Evolutionary conservation across 2,329 filamentous ascomycete species (phyloP).

Genomic region (Xylariaceae sp.): DNA sequence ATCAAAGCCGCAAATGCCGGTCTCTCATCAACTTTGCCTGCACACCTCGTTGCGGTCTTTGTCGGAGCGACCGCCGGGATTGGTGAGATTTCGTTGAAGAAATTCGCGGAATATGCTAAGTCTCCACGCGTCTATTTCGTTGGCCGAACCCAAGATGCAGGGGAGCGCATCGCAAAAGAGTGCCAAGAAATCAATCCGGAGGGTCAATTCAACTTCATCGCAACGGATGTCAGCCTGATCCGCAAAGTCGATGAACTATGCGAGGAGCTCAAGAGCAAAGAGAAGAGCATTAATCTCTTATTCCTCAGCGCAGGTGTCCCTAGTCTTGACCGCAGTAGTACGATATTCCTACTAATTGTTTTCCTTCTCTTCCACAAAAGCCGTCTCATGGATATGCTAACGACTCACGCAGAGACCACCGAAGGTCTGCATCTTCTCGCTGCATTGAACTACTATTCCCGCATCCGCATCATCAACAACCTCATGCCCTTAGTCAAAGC

Average conservation of each 20-base stretch:
- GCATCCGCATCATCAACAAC: conserved; percentile 12
- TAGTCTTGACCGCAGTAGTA: conserved; percentile 12
- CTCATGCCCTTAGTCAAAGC: conserved; percentile 9
- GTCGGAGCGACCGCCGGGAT: conserved; percentile 51
- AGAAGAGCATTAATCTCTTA: conserved; percentile 12
- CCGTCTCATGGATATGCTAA: background rate
- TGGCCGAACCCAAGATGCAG: conserved; percentile 43
- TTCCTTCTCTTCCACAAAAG: background rate
- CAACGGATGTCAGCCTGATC: conserved; percentile 17
- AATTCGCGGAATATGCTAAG: conserved; percentile 40
- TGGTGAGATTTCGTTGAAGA: conserved; percentile 45
- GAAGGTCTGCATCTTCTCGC: conserved; percentile 13
- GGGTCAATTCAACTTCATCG: conserved; percentile 43
- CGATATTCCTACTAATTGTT: background rate
- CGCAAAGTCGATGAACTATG: conserved; percentile 13
- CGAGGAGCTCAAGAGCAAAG: conserved; percentile 10
- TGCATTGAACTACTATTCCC: conserved; percentile 13
- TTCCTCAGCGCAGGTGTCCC: conserved; percentile 14
- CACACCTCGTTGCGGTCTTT: conserved; percentile 46
- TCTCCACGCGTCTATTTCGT: conserved; percentile 47
- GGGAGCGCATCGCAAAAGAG: conserved; percentile 41
- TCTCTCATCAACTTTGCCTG: conserved; percentile 32
- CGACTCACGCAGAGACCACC: conserved; percentile 4
- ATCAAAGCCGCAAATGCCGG: conserved; percentile 32
- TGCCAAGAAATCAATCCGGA: conserved; percentile 43